These are phyloP conservation scores for Phytophthora rubi DNA, from an alignment of 352 stramenopile genomes.

Conservation along the genomic window DNA sequence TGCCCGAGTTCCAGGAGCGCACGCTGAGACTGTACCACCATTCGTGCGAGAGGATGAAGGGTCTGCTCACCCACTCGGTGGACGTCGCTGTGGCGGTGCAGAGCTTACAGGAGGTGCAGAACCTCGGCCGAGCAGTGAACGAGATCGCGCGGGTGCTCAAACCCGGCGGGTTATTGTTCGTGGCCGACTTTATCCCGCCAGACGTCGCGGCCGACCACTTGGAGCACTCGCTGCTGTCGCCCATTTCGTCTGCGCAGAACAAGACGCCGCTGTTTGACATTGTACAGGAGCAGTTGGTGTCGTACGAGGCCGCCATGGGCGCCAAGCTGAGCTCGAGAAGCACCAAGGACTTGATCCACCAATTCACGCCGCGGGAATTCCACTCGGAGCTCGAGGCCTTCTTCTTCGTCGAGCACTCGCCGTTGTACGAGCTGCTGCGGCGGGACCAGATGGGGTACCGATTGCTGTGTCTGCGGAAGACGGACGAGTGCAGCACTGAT, in stretches of 20 bases:
- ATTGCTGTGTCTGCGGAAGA: conserved; percentile 56
- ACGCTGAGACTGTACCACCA: conserved; percentile 68
- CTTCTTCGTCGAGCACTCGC: conserved; percentile 60
- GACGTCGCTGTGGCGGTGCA: conserved; percentile 66
- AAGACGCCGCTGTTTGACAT: conserved; percentile 47
- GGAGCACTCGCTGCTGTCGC: conserved; percentile 46
- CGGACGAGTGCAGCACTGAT: conserved; percentile 30
- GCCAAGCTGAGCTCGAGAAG: conserved; percentile 47
- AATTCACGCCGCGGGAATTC: conserved; percentile 52
- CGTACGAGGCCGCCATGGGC: conserved; percentile 49
- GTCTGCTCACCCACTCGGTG: conserved; percentile 55
- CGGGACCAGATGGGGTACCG: conserved; percentile 59
- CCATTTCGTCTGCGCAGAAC: conserved; percentile 38
- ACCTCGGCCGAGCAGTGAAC: conserved; percentile 47
- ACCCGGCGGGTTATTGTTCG: conserved; percentile 60
- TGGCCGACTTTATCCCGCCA: conserved; percentile 74
- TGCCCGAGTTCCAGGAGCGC: conserved; percentile 41
- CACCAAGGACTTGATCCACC: conserved; percentile 44
- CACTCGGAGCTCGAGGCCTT: conserved; percentile 60
- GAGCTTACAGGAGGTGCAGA: conserved; percentile 69
- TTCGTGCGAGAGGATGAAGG: conserved; percentile 69
- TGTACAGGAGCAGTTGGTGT: conserved; percentile 54
- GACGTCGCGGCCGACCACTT: conserved; percentile 45
- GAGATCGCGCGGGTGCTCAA: conserved; percentile 71
- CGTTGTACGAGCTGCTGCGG: conserved; percentile 52